phyloP scores from a whole-genome alignment of 257 asterid species.

The Solanum chiquidenum region DNA sequence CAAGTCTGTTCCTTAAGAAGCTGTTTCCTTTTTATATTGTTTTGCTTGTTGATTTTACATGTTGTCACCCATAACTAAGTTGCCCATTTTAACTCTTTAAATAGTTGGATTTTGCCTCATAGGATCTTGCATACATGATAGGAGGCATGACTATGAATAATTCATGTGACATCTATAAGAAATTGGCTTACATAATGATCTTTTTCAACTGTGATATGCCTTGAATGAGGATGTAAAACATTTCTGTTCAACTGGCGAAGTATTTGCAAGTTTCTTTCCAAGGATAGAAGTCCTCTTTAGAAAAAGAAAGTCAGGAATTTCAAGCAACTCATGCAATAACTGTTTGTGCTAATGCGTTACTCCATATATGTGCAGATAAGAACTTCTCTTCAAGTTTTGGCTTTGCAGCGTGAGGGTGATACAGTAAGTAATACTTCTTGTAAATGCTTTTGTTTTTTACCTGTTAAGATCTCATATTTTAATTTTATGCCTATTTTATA shows the following conservation, averaged over 20 bases:
- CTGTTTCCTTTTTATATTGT: neutral
- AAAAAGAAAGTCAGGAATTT: neutral
- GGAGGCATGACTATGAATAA: neutral
- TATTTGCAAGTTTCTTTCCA: neutral
- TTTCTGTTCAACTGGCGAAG: neutral
- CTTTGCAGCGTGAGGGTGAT: constrained; percentile 74
- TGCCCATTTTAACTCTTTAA: neutral
- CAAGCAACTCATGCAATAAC: neutral
- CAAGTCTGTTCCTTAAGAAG: neutral
- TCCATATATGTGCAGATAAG: constrained; percentile 50
- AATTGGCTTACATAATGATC: neutral
- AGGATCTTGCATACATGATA: neutral
- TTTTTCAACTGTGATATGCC: neutral
- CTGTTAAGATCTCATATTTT: neutral
- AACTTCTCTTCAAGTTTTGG: constrained; percentile 87
- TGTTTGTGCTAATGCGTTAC: neutral
- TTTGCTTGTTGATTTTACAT: neutral
- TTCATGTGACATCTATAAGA: neutral
- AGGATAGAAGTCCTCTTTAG: neutral
- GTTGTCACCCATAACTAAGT: neutral
- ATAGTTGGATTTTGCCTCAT: neutral
- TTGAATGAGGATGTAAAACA: neutral
- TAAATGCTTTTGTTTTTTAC: neutral
- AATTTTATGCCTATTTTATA: constrained; percentile 2
- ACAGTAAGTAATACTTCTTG: constrained; percentile 32